These are phyloP conservation scores for Udeniomyces megalosporus DNA, from an alignment of 768 basidiomycete genomes.

Conservation along the genomic window DNA sequence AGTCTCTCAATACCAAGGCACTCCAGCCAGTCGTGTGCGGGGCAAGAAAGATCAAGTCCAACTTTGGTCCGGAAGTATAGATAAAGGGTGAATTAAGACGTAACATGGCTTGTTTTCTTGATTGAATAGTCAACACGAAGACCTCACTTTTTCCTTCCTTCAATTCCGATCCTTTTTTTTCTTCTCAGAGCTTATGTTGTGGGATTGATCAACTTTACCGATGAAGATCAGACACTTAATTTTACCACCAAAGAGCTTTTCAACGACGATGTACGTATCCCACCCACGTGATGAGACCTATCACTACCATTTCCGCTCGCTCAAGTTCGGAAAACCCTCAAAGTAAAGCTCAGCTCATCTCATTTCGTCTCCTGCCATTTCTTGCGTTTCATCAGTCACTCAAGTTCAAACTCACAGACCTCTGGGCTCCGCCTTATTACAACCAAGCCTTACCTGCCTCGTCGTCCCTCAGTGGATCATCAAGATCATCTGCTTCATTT, in stretches of 20 bases:
- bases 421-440: conserved; percentile 2
- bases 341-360: neutral
- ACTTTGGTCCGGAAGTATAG: conserved; percentile 1
- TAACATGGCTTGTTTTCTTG: too few relatives aligned
- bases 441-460: neutral
- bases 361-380: neutral
- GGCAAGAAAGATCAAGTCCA: conserved; percentile 3
- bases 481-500: neutral
- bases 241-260: conserved; percentile 5
- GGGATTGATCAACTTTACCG: conserved; percentile 7
- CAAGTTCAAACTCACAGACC: neutral
- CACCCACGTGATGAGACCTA: neutral
- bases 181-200: conserved; percentile 1
- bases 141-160: too few relatives aligned
- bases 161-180: neutral
- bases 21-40: neutral
- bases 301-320: too few relatives aligned
- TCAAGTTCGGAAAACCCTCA: neutral
- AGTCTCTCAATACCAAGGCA: neutral
- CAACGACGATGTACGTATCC: neutral
- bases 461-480: too few relatives aligned
- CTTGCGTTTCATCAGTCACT: neutral
- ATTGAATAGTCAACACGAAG: too few relatives aligned
- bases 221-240: conserved; percentile 5
- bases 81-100: neutral